Evolutionary conservation across 148 eudicot species (phyloP).

Genomic region (Diospyros lotus): DNA sequence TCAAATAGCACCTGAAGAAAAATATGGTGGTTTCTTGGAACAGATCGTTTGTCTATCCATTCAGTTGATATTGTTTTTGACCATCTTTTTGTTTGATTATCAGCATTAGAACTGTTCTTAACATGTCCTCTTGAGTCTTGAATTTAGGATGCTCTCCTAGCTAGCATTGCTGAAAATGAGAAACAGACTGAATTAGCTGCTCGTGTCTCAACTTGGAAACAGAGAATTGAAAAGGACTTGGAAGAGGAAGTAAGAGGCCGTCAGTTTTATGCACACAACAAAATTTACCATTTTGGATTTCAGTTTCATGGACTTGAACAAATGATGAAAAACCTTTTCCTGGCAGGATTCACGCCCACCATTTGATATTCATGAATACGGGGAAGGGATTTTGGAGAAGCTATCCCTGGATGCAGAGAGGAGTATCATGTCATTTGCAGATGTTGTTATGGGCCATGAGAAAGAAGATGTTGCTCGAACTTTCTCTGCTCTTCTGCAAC

Average conservation of each 20-base stretch:
- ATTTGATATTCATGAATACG: conserved; percentile 82
- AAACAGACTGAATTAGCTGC: conserved; percentile 82
- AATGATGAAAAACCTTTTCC: conserved; percentile 2
- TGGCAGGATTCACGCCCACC: conserved; percentile 80
- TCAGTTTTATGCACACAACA: neutral
- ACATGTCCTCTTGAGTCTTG: conserved; percentile 9
- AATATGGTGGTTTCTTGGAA: too few relatives aligned
- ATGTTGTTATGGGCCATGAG: conserved; percentile 70
- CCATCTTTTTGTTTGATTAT: neutral
- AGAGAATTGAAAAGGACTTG: conserved; percentile 74
- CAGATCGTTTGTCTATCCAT: neutral
- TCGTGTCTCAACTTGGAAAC: conserved; percentile 91
- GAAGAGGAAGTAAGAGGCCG: conserved; percentile 57
- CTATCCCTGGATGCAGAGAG: conserved; percentile 39
- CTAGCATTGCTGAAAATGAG: conserved; percentile 75
- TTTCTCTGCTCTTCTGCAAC: conserved; percentile 84
- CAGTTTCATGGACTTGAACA: conserved; percentile 7
- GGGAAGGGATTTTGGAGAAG: conserved; percentile 60
- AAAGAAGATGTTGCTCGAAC: conserved; percentile 87
- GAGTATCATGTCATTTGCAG: conserved; percentile 44
- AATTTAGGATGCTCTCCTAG: conserved; percentile 78
- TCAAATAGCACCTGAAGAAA: too few relatives aligned
- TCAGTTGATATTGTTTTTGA: neutral
- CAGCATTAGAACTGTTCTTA: neutral
- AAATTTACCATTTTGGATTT: neutral